Percentiles rank a stretch among this genome's conserved stretches.
phyloP scores from a whole-genome alignment of 345 rosid genomes.

The Eucalyptus dawsonii region DNA sequence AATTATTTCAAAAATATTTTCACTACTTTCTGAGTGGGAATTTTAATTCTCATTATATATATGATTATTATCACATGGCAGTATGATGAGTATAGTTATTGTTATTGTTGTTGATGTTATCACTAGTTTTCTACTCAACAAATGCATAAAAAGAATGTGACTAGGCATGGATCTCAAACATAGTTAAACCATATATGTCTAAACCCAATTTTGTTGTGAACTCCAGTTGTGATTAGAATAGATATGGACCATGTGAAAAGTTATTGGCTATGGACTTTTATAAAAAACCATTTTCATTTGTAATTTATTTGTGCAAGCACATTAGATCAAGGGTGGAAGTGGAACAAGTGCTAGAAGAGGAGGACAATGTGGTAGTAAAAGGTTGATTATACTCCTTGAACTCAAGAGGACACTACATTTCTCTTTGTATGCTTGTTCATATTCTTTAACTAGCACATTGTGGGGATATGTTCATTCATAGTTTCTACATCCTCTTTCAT shows the following conservation, averaged over 20 bases:
- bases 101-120: neutral
- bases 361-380: neutral
- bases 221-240: neutral
- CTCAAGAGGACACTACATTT: neutral
- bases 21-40: neutral
- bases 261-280: neutral
- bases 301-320: neutral
- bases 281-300: neutral
- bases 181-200: neutral
- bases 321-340: neutral
- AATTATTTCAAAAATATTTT: neutral
- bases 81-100: neutral
- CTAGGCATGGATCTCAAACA: neutral
- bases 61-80: neutral
- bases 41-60: neutral
- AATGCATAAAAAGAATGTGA: neutral
- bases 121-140: neutral
- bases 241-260: neutral
- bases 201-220: neutral
- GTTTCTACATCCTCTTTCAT: neutral
- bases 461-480: neutral
- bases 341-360: neutral
- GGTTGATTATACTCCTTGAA: neutral
- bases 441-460: neutral
- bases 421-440: neutral